Percentiles rank a stretch among this genome's conserved stretches.
These are phyloP conservation scores for Wolfiporia cocos DNA, from an alignment of 1,284 basidiomycete genomes.

Conservation along the genomic window DNA sequence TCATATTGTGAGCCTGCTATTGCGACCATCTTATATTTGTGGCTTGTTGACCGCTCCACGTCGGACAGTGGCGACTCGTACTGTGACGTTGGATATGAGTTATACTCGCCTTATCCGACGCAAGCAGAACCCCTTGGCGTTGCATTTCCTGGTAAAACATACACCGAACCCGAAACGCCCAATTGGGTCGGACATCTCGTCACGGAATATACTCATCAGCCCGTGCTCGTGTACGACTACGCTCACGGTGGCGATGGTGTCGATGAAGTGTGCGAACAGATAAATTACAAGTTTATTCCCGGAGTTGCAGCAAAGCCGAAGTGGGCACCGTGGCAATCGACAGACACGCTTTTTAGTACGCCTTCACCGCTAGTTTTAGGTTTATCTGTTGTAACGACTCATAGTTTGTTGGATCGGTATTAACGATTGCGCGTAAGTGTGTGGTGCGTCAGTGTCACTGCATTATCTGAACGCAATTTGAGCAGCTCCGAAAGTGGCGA, in stretches of 20 bases:
- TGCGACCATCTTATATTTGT: no score
- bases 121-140: slow-evolving; percentile 40
- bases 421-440: slow-evolving; percentile 50
- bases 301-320: slow-evolving; percentile 30
- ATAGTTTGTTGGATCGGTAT: slow-evolving; percentile 61
- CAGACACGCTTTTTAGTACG: slow-evolving; percentile 45
- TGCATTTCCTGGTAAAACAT: slow-evolving; percentile 38
- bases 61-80: slow-evolving; percentile 52
- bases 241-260: slow-evolving; percentile 41
- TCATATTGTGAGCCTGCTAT: slow-evolving; percentile 2
- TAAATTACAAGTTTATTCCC: slow-evolving; percentile 32
- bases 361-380: neutral
- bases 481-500: slow-evolving; percentile 5
- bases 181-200: slow-evolving; percentile 54
- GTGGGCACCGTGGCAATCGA: slow-evolving; percentile 37
- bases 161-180: slow-evolving; percentile 33
- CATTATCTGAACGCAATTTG: neutral
- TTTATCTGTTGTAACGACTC: slow-evolving; percentile 3
- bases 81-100: slow-evolving; percentile 33
- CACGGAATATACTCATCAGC: slow-evolving; percentile 32
- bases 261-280: slow-evolving; percentile 32
- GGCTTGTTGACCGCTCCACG: no score
- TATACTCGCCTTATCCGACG: slow-evolving; percentile 23
- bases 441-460: neutral
- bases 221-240: slow-evolving; percentile 45